These are phyloP conservation scores for Suhomyces sp. DNA, from an alignment of 805 yeast species.

Conservation along the genomic window DNA sequence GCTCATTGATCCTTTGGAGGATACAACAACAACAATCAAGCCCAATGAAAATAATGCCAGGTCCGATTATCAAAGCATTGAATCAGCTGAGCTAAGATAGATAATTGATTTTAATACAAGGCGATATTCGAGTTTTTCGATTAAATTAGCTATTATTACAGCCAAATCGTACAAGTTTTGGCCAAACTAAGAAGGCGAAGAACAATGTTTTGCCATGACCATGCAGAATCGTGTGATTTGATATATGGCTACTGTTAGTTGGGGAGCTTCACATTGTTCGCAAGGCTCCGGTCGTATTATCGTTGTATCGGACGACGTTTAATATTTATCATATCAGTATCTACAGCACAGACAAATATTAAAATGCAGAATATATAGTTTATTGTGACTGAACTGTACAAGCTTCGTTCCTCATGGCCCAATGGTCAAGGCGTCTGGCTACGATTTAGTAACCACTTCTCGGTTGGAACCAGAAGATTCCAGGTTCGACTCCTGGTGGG, in stretches of 20 bases:
- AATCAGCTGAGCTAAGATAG: background rate
- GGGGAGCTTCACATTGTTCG: background rate
- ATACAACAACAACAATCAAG: background rate
- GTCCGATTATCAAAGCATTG: background rate
- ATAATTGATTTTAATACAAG: background rate
- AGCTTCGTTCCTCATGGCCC: conserved; percentile 69
- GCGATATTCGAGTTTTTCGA: background rate
- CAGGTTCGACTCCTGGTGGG: conserved; percentile 54
- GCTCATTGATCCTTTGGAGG: background rate
- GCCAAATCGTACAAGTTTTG: background rate
- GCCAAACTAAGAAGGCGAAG: too few relatives aligned
- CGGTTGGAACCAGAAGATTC: conserved; percentile 47
- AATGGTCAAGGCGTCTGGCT: conserved; percentile 76
- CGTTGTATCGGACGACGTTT: too few relatives aligned
- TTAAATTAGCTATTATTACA: background rate
- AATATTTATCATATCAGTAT: too few relatives aligned
- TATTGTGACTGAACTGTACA: background rate
- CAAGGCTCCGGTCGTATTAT: background rate
- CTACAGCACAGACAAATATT: background rate
- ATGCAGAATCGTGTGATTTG: background rate
- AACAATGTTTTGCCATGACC: background rate
- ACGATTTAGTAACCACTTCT: conserved; percentile 50
- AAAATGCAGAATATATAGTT: background rate
- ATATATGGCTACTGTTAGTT: background rate
- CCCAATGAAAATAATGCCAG: background rate